A percentile compares a stretch with the other conserved stretches of the same genome.
phyloP scores from a whole-genome alignment of 495 filamentous ascomycete genomes.

The Penicillium daleae region DNA sequence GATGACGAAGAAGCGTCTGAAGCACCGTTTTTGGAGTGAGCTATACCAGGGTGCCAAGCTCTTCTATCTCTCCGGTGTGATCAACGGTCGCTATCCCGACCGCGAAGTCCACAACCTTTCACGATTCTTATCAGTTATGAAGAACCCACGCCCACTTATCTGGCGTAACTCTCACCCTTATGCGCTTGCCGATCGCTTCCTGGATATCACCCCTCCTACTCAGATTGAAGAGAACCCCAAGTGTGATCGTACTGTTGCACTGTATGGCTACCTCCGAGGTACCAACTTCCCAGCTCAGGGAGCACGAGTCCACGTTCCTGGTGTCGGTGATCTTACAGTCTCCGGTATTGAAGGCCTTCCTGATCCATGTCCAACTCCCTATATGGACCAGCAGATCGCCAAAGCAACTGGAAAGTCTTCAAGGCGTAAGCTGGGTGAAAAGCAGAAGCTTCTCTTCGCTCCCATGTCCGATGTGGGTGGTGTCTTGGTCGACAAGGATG shows the following conservation, averaged over 20 bases:
- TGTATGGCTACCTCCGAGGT: slow-evolving; percentile 94
- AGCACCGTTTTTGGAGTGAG: slow-evolving; percentile 95
- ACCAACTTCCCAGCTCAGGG: slow-evolving; percentile 90
- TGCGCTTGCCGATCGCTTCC: slow-evolving; percentile 86
- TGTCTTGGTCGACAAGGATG: slow-evolving; percentile 80
- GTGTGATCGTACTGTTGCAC: slow-evolving; percentile 84
- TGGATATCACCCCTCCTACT: slow-evolving; percentile 92
- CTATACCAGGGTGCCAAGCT: slow-evolving; percentile 95
- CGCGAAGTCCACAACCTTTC: slow-evolving; percentile 94
- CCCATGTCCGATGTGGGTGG: slow-evolving; percentile 98
- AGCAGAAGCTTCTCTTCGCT: slow-evolving; percentile 92
- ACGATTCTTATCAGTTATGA: slow-evolving; percentile 96
- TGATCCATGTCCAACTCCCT: slow-evolving; percentile 94
- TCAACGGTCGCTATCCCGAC: slow-evolving; percentile 96
- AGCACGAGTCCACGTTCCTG: slow-evolving; percentile 88
- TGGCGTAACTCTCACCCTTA: slow-evolving; percentile 98
- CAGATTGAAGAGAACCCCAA: slow-evolving; percentile 83
- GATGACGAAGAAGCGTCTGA: slow-evolving; percentile 91
- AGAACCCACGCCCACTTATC: slow-evolving; percentile 92
- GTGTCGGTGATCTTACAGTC: slow-evolving; percentile 91
- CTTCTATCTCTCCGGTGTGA: slow-evolving; percentile 92
- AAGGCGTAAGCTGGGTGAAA: slow-evolving; percentile 81
- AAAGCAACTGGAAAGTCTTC: slow-evolving; percentile 80
- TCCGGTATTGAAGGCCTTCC: slow-evolving; percentile 81
- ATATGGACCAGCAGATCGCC: slow-evolving; percentile 79